Base-by-base conservation (phyloP, 352 stramenopile genomes). In the Phytophthora sp. region DNA sequence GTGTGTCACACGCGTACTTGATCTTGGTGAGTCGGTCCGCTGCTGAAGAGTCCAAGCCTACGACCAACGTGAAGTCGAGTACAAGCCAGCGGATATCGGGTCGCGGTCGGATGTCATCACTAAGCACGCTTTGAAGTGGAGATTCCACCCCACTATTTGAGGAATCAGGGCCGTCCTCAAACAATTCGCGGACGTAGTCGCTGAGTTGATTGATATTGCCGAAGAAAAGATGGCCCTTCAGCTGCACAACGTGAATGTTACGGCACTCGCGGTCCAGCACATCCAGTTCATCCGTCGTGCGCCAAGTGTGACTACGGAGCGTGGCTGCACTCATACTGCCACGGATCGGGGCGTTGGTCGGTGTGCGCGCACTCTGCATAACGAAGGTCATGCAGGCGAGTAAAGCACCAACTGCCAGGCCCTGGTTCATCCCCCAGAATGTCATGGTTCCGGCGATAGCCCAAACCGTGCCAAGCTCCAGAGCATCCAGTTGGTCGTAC, bases 381-480 rank as follows among this genome's bases (percentile, higher is more conserved):
- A 94, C 89, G 76, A 97, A 98, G 0, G 91, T 97, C 46, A 93
- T 85, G 27, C 96, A 88, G 7, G 93, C 91, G 11, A 95, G 72
- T 56, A 98, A 64, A 7, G 89, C 82, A 16, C 93, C 95, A 45
- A 96, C 88, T 2, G 94, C 81, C 33, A 98, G 81, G 9, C 85
- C 85, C 38, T 94, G 76, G 69, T 92, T 96, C 91, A 98, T 98
- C 4, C 93, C 93, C 83, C 84, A 95, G 35, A 96, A 88, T 8
- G 89, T 97, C 93, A 98, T 98, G 20, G 88, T 88, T 29, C 91
- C 74, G 11, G 84, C 78, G 51, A 98, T 98, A 4, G 86, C 71
- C 91, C 87, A 98, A 33, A 98, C 96, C 0, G 88, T 96, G 21
- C 73, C 79, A 15, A 98, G 93, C 50, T 98, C 94, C 60, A 98